phyloP scores from a whole-genome alignment of 169 alveolate genomes.

The Eimeria falciformis region DNA sequence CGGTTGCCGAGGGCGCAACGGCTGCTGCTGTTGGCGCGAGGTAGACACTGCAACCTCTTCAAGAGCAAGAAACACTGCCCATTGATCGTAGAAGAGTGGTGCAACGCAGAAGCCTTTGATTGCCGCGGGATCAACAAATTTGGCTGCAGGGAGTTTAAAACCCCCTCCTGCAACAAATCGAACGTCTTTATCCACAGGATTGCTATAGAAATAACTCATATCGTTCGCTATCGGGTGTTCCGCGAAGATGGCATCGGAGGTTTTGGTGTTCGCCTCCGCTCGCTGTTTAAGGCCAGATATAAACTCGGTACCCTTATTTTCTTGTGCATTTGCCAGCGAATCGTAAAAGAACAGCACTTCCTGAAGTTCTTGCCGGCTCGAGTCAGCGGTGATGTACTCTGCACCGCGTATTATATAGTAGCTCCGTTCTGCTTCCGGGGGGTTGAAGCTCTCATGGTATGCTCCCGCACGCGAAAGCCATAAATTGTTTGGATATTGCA shows the following conservation, averaged over 20 bases:
- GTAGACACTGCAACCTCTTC: conserved; percentile 31
- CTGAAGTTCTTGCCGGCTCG: conserved; percentile 43
- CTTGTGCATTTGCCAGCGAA: conserved; percentile 58
- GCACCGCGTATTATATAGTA: conserved; percentile 70
- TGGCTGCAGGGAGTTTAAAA: conserved; percentile 13
- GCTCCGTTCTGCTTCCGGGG: conserved; percentile 60
- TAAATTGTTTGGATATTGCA: conserved; percentile 59
- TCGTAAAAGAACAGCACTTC: conserved; percentile 61
- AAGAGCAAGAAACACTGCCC: conserved; percentile 69
- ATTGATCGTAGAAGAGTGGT: conserved; percentile 60
- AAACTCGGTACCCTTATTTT: conserved; percentile 43
- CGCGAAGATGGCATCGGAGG: conserved; percentile 61
- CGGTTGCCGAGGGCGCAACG: neutral
- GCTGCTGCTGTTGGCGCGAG: neutral
- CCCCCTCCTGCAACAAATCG: conserved; percentile 65
- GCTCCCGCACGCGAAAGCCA: conserved; percentile 72
- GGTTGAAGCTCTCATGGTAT: conserved; percentile 55
- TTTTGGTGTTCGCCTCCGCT: conserved; percentile 54
- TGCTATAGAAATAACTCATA: conserved; percentile 57
- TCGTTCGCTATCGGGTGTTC: conserved; percentile 68
- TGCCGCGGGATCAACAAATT: conserved; percentile 18
- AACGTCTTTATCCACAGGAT: conserved; percentile 4
- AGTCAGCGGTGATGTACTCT: conserved; percentile 54
- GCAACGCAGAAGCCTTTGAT: conserved; percentile 66
- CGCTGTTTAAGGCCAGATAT: conserved; percentile 40